Evolutionary conservation across 2,329 filamentous ascomycete species (phyloP).

Genomic region (Stagonosporopsis chrysanthemi): DNA sequence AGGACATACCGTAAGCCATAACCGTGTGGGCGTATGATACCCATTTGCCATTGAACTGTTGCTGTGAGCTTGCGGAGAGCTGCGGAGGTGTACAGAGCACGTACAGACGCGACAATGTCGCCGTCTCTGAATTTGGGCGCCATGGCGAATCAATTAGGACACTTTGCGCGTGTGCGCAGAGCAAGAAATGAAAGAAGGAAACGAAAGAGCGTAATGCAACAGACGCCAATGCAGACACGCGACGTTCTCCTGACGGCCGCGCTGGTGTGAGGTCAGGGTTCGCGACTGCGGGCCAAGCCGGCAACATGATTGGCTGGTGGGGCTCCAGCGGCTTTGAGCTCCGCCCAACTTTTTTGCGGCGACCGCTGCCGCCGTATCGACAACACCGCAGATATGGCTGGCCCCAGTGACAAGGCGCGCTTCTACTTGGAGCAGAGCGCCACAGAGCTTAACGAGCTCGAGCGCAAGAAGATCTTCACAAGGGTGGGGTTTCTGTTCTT

Average conservation of each 20-base stretch:
- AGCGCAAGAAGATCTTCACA: conserved; percentile 89
- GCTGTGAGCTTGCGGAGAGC: conserved; percentile 41
- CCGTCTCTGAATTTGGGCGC: conserved; percentile 68
- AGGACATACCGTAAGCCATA: conserved; percentile 73
- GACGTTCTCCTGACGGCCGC: conserved; percentile 39
- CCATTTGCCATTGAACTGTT: conserved; percentile 82
- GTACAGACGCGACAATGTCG: conserved; percentile 67
- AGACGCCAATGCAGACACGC: conserved; percentile 22
- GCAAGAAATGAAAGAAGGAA: conserved; percentile 27
- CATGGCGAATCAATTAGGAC: conserved; percentile 52
- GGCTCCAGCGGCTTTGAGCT: conserved; percentile 14
- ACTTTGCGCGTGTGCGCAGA: neutral
- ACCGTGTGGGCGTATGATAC: conserved; percentile 87
- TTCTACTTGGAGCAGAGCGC: conserved; percentile 94
- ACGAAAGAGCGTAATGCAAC: conserved; percentile 37
- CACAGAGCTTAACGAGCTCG: conserved; percentile 89
- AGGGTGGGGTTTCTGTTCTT: conserved; percentile 62
- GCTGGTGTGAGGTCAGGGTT: conserved; percentile 26
- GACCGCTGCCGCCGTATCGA: conserved; percentile 18
- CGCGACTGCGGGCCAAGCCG: conserved; percentile 33
- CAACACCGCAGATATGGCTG: conserved; percentile 68
- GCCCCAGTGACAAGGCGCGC: conserved; percentile 89
- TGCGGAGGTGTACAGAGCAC: conserved; percentile 34
- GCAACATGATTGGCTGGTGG: conserved; percentile 25
- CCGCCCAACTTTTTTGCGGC: conserved; percentile 31